These are phyloP conservation scores for Rubus idaeus DNA, from an alignment of 306 rosid species.

Conservation along the genomic window DNA sequence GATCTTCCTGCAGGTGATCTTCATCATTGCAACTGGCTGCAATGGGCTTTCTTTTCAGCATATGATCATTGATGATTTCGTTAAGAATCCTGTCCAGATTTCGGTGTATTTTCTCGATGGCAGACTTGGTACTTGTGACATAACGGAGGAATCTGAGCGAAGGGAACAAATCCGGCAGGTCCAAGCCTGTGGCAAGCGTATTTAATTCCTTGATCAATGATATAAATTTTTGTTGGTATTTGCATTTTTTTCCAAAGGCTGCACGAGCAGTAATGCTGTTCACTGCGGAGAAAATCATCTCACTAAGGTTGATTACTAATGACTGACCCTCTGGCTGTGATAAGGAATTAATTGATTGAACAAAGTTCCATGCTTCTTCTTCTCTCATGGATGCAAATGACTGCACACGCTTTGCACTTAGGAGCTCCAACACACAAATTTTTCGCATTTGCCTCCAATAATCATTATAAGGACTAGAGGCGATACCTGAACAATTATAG, in stretches of 20 bases:
- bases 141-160: conserved; percentile 16
- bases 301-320: conserved; percentile 20
- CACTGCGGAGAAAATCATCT: not conserved
- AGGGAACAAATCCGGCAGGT: conserved; percentile 25
- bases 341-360: conserved; percentile 17
- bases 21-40: not conserved
- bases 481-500: conserved; percentile 22
- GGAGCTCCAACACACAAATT: conserved; percentile 33
- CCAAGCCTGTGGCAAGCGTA: conserved; percentile 19
- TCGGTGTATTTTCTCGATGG: conserved; percentile 16
- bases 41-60: not conserved
- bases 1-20: not conserved
- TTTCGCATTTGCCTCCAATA: conserved; percentile 50
- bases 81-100: conserved; percentile 23
- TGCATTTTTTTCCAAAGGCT: conserved; percentile 21
- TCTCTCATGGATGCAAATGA: conserved; percentile 34
- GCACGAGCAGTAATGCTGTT: conserved; percentile 18
- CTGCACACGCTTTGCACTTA: conserved; percentile 39
- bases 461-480: conserved; percentile 34
- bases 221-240: conserved; percentile 14
- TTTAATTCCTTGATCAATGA: not conserved
- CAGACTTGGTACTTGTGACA: conserved; percentile 9
- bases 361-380: conserved; percentile 35
- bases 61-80: conserved; percentile 20
- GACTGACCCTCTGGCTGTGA: not conserved